Evolutionary conservation across 805 yeast genomes (phyloP).

Genomic region (Starmerella riodocensis): DNA sequence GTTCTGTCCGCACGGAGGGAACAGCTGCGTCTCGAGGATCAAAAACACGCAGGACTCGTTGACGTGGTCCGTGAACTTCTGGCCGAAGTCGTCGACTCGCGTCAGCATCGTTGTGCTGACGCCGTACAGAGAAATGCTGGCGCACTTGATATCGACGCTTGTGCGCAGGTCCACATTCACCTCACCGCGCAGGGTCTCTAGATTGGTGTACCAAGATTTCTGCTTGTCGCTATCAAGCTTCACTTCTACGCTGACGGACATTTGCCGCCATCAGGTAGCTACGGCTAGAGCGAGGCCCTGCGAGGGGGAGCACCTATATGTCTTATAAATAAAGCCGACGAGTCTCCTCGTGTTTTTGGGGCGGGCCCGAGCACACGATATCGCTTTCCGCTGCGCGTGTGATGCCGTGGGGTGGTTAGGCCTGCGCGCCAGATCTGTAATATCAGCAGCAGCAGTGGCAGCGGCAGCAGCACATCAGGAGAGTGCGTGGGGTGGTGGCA

Average conservation of each 20-base stretch:
- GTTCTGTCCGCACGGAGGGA: slow-evolving; percentile 26
- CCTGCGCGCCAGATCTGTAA: too few species aligned
- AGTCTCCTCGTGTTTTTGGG: too few species aligned
- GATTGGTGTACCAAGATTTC: slow-evolving; percentile 19
- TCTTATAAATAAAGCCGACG: too few species aligned
- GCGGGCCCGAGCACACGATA: too few species aligned
- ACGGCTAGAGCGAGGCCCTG: too few species aligned
- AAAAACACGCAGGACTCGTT: slow-evolving; percentile 23
- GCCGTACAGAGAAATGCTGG: slow-evolving; percentile 48
- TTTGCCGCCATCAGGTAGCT: neutral
- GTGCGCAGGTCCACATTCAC: slow-evolving; percentile 8
- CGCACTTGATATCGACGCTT: slow-evolving; percentile 8
- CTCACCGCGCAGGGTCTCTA: slow-evolving; percentile 12
- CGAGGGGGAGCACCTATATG: too few species aligned
- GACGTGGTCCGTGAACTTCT: slow-evolving; percentile 17
- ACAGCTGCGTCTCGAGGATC: slow-evolving; percentile 24
- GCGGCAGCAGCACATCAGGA: too few species aligned
- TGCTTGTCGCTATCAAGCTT: slow-evolving; percentile 10
- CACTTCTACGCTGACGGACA: slow-evolving; percentile 8
- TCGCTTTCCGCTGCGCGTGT: too few species aligned
- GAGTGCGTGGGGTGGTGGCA: too few species aligned
- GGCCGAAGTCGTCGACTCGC: slow-evolving; percentile 20
- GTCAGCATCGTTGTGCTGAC: slow-evolving; percentile 52
- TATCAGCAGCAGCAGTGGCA: too few species aligned
- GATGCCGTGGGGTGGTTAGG: too few species aligned